Evolutionary conservation across 2,329 filamentous ascomycete species (phyloP), one percentile per base, ranked within the genome.

Genomic region (Trichoderma citrinoviride): DNA sequence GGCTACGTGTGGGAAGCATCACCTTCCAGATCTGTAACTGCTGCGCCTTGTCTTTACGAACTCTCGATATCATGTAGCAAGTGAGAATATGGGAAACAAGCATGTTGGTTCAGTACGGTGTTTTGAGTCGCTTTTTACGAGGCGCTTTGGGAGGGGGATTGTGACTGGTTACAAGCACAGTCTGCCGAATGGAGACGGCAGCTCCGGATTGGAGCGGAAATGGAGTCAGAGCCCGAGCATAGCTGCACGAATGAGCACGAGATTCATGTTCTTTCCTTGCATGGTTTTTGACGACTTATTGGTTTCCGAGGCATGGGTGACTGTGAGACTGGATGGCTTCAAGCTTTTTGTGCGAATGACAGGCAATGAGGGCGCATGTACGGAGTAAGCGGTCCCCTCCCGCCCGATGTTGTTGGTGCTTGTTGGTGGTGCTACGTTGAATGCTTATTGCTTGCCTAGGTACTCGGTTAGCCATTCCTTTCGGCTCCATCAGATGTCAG

Each of bases 11-110:
- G 37, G 21, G 25, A 1, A n/a, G 37, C 19, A 47, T 15, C 40
- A 62, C 58, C 58, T 62, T 54, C 58, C 58, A 62, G 15, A 37
- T 62, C 25, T n/a, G 58, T 62, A 33, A 17, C 27, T 14, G 23
- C 27, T 27, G 23, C 37, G 17, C 37, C 37, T 40, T 14, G 17
- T 40, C n/a, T 21, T 23, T 37, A 37, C 33, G 33, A 37, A 12
- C 33, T 37, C 33, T 37, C 33, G 33, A 37, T 37, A 37, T 10
- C 8, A 37, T 37, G 33, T 37, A 14, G 3, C 33, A 37, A 37
- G 33, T 37, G 33, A 37, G 3, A 37, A 37, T 37, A 37, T 37
- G 6, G 33, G 33, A 37, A 19, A 29, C 17, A 19, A 19, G 14
- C 49, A 19, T 10, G 49, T 29, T 50, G 25, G 19, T 52, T 5